Evolutionary conservation across 441 rosid species (phyloP).

Genomic region (Adansonia rubrostipa): DNA sequence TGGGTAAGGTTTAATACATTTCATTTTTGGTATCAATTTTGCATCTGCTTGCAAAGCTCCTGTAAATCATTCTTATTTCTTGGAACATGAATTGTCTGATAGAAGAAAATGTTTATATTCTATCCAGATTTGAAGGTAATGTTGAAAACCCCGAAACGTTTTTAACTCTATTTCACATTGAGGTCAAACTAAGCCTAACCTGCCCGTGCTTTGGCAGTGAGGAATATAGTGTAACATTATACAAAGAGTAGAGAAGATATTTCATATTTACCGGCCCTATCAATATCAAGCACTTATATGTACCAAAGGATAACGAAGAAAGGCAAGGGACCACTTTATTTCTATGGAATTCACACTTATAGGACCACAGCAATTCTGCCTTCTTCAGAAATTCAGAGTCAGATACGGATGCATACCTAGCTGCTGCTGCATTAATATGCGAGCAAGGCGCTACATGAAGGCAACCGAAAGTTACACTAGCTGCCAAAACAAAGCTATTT

Average conservation of each 20-base stretch:
- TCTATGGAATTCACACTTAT: neutral
- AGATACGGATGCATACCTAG: constrained; percentile 1
- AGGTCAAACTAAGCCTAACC: neutral
- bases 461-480: neutral
- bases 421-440: constrained; percentile 6
- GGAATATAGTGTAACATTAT: neutral
- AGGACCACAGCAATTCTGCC: neutral
- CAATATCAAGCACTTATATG: constrained; percentile 8
- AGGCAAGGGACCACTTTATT: neutral
- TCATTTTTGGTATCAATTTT: no score
- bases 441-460: neutral
- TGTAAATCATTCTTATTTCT: no score
- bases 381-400: constrained; percentile 4
- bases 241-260: neutral
- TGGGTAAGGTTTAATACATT: no score
- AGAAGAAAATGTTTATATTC: no score
- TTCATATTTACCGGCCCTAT: neutral
- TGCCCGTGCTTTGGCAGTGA: neutral
- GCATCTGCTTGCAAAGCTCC: no score
- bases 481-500: neutral
- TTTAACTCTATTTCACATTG: neutral
- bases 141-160: neutral
- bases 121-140: neutral
- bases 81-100: no score
- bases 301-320: neutral